Evolutionary conservation across 176 grass and related monocot species (phyloP), one percentile per base, ranked within the genome.

Genomic region (Hordeum marinum): DNA sequence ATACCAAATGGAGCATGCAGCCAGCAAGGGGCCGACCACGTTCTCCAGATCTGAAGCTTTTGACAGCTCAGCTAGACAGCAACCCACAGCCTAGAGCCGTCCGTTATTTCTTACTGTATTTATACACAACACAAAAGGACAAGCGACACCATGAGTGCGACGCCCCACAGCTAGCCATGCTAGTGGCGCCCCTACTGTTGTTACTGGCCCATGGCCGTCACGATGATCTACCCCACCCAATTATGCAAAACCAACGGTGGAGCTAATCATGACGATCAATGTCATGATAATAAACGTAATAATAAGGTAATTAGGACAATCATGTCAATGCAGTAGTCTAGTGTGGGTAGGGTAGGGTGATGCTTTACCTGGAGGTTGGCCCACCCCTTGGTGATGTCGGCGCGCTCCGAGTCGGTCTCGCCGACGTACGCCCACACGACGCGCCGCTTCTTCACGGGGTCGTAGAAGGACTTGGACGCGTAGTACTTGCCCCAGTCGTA

Each of bases 401-500:
- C 79, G 66, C 34, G 68, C 43, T 90, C 92, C 24, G 88, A 91
- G 84, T 94, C 92, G 37, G 80, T 78, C 86, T 94, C 92, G 59
- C 80, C 83, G 72, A 89, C 85, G 86, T 89, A 94, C 0, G 86
- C 88, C 92, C 92, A 94, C 3, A 94, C 86, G 8, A 94, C 67
- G 6, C 92, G 65, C 23, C 92, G 80, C n/a, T 34, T 13, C 69
- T 81, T 90, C 17, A n/a, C 68, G 35, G 74, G 82, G 58, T 94
- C 92, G 57, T 83, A 90, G 78, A 94, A 94, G 37, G 92, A 83
- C 88, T 94, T 94, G 12, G 92, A 82, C 2, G 89, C 92, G 80
- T 94, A 90, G 83, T 91, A 94, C 31, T 83, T 84, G 0, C 92
- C 92, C 85, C 88, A 94, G 87, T 94, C 92, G 67, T 94, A 94